Base-by-base conservation (phyloP, 495 filamentous ascomycete species). In the Pyronema omphalodes region DNA sequence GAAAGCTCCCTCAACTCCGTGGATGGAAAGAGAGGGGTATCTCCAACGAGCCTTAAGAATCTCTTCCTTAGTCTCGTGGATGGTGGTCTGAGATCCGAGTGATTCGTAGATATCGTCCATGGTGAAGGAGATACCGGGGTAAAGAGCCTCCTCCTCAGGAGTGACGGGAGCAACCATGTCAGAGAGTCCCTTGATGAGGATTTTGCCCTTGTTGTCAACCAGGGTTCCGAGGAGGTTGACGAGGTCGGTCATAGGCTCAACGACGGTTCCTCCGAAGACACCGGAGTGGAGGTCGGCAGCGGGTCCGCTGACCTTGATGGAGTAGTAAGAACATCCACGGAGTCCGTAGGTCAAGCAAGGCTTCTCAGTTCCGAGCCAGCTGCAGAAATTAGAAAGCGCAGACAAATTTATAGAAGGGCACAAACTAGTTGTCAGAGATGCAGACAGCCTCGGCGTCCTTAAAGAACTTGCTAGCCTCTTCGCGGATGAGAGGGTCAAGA, bases 161-260 rank as follows among this genome's bases (percentile, higher is more conserved):
- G 82, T 86, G 18, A 95, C 64, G 0, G 89, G 86, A 0, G 83
- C 88, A 41, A 98, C 93, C 54, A 94, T 81, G 57, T 94, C 88
- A 67, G 79, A 80, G 63, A 98, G 76, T 37, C 93, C 91, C 9
- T 83, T 80, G 55, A 98, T 88, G 57, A 77, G 71, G 65, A 98
- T 98, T 64, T 84, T 88, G 66, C 91, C 91, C 60, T 88, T 69
- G 6, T 84, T 76, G 63, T 94, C 86, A 15, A 98, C 91, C 29
- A 98, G 74, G 56, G 75, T 84, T 43, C 71, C 82, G 57, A 98
- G 71, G 43, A 96, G 71, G 40, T 79, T 79, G 39, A 93, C 78
- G 43, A 98, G 70, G 61, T 98, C 91, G 9, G 91, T 98, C 91
- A 98, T 98, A 50, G 91, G 91, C 71, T 98, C 91, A 61, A 94